These are phyloP conservation scores for Pyrenophora teres DNA, from an alignment of 2,329 filamentous ascomycete genomes.

Conservation along the genomic window DNA sequence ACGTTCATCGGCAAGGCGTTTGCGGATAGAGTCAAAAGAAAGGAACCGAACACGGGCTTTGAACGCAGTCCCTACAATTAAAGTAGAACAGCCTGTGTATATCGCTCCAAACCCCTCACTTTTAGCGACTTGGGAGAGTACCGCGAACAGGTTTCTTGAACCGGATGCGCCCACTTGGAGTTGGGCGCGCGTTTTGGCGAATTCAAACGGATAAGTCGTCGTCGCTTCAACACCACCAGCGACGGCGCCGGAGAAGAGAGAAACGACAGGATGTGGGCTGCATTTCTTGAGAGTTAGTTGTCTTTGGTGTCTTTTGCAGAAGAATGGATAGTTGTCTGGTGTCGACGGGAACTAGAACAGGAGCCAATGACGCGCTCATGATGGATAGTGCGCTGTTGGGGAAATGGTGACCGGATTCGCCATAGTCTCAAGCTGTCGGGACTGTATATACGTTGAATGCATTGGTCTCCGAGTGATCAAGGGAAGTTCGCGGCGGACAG, in stretches of 20 bases:
- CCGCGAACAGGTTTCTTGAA: slow-evolving; percentile 27
- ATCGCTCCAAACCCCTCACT: slow-evolving; percentile 33
- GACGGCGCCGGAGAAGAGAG: slow-evolving; percentile 56
- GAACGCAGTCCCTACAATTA: slow-evolving; percentile 37
- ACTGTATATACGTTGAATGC: slow-evolving; percentile 1
- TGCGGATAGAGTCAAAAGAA: slow-evolving; percentile 38
- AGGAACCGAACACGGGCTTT: slow-evolving; percentile 42
- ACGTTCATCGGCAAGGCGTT: slow-evolving; percentile 29
- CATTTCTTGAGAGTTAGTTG: not conserved
- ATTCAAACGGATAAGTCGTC: slow-evolving; percentile 50
- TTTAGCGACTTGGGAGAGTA: slow-evolving; percentile 24
- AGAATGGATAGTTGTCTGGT: not conserved
- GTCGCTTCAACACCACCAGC: slow-evolving; percentile 61
- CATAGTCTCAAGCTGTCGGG: not conserved
- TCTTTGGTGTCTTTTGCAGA: not conserved
- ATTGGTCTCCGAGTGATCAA: too few species aligned
- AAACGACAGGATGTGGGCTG: slow-evolving; percentile 29
- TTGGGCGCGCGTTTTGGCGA: slow-evolving; percentile 42
- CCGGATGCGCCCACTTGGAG: slow-evolving; percentile 18
- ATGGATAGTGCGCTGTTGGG: not conserved
- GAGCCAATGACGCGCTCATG: slow-evolving; percentile 11
- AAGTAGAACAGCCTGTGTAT: slow-evolving; percentile 39
- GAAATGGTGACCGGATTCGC: not conserved
- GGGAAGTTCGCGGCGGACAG: too few species aligned
- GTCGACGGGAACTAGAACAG: not conserved